Evolutionary conservation across 495 filamentous ascomycete genomes (phyloP), one percentile per base, ranked within the genome.

Genomic region (Hypoxylon intermedium): DNA sequence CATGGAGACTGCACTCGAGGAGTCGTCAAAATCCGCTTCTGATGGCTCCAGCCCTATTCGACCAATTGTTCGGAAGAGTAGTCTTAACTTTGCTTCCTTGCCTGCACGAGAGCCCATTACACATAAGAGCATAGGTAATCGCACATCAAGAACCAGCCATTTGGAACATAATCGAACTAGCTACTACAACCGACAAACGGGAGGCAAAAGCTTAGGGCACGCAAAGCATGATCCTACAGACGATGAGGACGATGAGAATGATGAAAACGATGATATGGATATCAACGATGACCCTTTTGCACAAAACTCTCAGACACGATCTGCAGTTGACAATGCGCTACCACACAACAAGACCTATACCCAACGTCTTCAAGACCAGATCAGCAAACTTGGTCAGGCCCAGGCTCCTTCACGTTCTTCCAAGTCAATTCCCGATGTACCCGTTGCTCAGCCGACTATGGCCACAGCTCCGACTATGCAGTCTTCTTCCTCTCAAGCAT

Each of bases 321-420:
- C 55, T 7, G 68, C 68, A 18, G 52, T 59, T 6, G 74, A 73
- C 16, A 63, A 79, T 18, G 65, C 63, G 16, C 65, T 63, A 33
- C 77, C 76, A 5, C 91, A 96, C 71, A 92, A 84, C 74, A 96
- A 94, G 67, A 93, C 90, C 5, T 93, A 92, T 3, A 97, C 94
- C 2, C 92, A 97, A 69, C 81, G 88, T 7, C 79, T 98, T 13
- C 90, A 95, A 54, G 95, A 98, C 56, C 89, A 91, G 63, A 97
- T 98, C 64, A 93, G 87, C 67, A 91, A 93, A 85, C 82, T 98
- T 15, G 92, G 92, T 18, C 89, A 97, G 70, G 80, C 85, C 1
- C 89, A 92, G 65, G 78, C 87, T 2, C 73, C 60, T 38, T 78
- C 87, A 24, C 79, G 88, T 40, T 76, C 84, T 2, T 89, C 87